Percentiles rank a stretch among this genome's conserved stretches.
Evolutionary conservation across 495 filamentous ascomycete species (phyloP).

Genomic region (Pyrenula aspistea): DNA sequence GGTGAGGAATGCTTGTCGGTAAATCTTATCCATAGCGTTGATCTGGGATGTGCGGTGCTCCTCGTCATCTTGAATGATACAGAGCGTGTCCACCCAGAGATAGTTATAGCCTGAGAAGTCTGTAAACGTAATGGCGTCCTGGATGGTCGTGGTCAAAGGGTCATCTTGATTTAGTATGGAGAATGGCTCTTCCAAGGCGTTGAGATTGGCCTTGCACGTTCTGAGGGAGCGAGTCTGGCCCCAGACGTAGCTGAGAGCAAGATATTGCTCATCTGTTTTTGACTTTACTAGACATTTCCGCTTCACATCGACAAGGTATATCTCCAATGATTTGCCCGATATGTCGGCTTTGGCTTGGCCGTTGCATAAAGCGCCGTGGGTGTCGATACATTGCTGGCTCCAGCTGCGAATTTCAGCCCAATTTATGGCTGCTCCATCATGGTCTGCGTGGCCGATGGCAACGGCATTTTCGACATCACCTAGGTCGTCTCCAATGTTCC

Average conservation of each 20-base stretch:
- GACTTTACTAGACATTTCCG: conserved; percentile 3
- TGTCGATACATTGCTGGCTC: neutral
- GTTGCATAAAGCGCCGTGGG: neutral
- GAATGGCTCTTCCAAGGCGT: neutral
- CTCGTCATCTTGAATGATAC: conserved; percentile 14
- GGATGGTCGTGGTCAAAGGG: neutral
- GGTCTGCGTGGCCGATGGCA: neutral
- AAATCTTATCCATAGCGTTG: conserved; percentile 9
- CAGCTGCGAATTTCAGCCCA: neutral
- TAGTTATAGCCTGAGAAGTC: conserved; percentile 2
- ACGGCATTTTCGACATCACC: neutral
- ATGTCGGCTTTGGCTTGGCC: neutral
- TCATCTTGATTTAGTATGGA: neutral
- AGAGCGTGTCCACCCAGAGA: conserved; percentile 18
- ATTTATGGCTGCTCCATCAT: neutral
- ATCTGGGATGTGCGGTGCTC: conserved; percentile 8
- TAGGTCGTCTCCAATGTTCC: neutral
- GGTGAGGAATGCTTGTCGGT: conserved; percentile 8
- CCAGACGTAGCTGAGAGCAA: conserved; percentile 13
- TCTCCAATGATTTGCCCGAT: neutral
- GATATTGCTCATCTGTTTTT: conserved; percentile 2
- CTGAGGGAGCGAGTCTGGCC: conserved; percentile 1
- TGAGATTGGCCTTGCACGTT: neutral
- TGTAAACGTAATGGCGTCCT: neutral
- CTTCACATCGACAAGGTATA: conserved; percentile 6